phyloP scores from a whole-genome alignment of 2,329 filamentous ascomycete genomes.

The Pseudogymnoascus sp. region DNA sequence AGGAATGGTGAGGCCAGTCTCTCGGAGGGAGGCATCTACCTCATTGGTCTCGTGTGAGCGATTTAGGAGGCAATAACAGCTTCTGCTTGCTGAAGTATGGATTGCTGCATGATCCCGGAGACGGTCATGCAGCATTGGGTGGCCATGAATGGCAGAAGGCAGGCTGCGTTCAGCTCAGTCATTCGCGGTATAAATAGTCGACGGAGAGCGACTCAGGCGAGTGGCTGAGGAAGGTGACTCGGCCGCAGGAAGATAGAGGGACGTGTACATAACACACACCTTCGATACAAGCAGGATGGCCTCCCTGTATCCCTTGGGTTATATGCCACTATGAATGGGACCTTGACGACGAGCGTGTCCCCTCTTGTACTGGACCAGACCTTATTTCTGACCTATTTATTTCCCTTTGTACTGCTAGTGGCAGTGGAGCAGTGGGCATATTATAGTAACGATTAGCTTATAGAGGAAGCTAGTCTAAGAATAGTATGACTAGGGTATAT shows the following conservation, averaged over 20 bases:
- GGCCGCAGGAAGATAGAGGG: neutral
- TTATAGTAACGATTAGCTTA: no score
- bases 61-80: no score
- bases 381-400: neutral
- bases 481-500: no score
- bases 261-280: neutral
- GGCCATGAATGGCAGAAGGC: no score
- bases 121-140: no score
- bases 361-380: neutral
- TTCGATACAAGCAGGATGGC: neutral
- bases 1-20: conserved; percentile 19
- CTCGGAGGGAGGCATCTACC: conserved; percentile 15
- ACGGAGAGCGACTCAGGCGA: conserved; percentile 12
- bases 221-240: conserved; percentile 15
- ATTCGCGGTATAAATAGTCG: conserved; percentile 12
- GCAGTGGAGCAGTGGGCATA: no score
- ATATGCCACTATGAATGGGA: neutral
- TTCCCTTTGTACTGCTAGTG: neutral
- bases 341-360: neutral
- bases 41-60: no score
- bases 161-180: neutral
- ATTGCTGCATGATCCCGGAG: no score
- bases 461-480: no score
- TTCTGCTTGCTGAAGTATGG: no score
- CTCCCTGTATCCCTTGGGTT: neutral